phyloP scores from a whole-genome alignment of 371 early-diverging fungal species.

The Zopfochytrium polystomum region DNA sequence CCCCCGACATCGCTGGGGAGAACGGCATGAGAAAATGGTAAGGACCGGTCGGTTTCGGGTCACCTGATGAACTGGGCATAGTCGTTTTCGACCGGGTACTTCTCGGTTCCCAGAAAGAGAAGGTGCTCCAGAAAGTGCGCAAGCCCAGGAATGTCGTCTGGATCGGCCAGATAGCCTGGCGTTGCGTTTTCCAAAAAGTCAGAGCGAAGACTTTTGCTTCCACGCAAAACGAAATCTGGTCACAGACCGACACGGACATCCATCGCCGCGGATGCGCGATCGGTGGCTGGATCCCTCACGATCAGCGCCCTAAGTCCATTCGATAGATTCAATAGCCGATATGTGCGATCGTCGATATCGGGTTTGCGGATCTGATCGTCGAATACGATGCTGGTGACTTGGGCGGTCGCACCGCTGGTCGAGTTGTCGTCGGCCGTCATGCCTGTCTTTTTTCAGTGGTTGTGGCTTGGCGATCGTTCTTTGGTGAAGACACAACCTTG shows the following conservation, averaged over 20 bases:
- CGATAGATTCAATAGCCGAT: constrained; percentile 70
- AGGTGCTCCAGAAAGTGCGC: constrained; percentile 99
- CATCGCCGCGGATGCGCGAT: constrained; percentile 85
- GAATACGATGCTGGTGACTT: too few species aligned
- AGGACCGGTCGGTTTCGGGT: too few species aligned
- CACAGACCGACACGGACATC: constrained; percentile 85
- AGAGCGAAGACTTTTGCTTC: too few species aligned
- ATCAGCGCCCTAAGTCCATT: constrained; percentile 80
- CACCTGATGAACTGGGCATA: constrained; percentile 70
- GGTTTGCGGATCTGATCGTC: constrained; percentile 2
- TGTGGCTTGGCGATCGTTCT: too few species aligned
- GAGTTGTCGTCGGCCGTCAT: too few species aligned
- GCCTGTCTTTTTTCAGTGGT: too few species aligned
- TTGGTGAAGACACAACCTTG: too few species aligned
- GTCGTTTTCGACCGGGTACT: constrained; percentile 89
- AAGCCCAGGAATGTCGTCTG: constrained; percentile 73
- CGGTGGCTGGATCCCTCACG: constrained; percentile 75
- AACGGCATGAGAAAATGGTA: too few species aligned
- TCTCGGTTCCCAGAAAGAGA: constrained; percentile 22
- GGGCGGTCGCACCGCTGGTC: too few species aligned
- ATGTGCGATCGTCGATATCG: constrained; percentile 50
- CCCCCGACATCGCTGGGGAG: constrained; percentile 48
- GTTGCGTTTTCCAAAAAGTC: background rate
- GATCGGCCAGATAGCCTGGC: constrained; percentile 64
- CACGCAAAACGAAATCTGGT: too few species aligned